Conservation (phyloP, 2,329 filamentous ascomycete species). For the Claviceps quebecensis region DNA sequence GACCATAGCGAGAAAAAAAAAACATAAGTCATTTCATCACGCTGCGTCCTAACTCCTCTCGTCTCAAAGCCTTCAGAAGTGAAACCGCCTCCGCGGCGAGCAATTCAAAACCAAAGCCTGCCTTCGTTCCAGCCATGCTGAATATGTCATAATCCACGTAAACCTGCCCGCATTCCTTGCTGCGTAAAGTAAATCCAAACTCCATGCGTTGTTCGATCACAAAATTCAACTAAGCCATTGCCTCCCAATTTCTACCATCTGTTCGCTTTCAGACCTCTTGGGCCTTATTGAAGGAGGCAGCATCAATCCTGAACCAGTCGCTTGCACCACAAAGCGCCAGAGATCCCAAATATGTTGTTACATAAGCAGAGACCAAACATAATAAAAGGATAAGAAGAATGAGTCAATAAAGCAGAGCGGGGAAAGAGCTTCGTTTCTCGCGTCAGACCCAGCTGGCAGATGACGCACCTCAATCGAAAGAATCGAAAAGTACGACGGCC, state of each 20-base stretch:
- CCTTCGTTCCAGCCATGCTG: conserved; percentile 1
- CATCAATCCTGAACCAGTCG: conserved; percentile 2
- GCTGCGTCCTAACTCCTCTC: neutral
- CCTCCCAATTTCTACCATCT: neutral
- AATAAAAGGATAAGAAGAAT: neutral
- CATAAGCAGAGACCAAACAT: conserved; percentile 12
- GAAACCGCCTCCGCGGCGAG: neutral
- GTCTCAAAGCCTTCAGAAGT: neutral
- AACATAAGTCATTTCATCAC: neutral
- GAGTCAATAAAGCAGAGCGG: neutral
- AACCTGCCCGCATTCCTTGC: conserved; percentile 5
- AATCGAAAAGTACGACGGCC: neutral
- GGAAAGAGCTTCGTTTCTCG: neutral
- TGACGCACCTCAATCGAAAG: neutral
- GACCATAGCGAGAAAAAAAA: neutral
- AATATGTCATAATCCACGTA: conserved; percentile 10
- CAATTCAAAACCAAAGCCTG: neutral
- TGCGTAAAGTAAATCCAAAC: conserved; percentile 13
- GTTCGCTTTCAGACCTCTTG: neutral
- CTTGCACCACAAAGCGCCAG: conserved; percentile 4
- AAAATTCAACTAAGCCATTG: neutral
- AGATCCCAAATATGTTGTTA: conserved; percentile 14
- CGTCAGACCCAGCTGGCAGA: neutral
- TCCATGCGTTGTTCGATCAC: conserved; percentile 6
- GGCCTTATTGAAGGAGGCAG: neutral